Percentiles rank a stretch among this genome's conserved stretches.
phyloP scores from a whole-genome alignment of 2,329 filamentous ascomycete species.

The Pyrenochaeta sp. region DNA sequence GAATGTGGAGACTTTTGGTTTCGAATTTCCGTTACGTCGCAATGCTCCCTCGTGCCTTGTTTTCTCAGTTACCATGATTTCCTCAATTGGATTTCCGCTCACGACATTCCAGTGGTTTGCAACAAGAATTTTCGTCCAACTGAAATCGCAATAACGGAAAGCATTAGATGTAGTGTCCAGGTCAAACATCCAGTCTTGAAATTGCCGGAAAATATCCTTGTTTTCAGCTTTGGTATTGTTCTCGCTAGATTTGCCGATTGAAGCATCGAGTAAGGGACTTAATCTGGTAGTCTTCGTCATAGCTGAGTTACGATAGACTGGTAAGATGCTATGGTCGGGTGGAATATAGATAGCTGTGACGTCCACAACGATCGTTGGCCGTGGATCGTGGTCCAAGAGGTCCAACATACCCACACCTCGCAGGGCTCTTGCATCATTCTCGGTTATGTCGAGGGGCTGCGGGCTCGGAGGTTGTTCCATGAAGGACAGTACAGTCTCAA shows the following conservation, averaged over 20 bases:
- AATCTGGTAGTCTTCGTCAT: constrained; percentile 18
- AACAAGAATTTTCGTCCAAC: constrained; percentile 25
- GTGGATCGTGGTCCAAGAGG: constrained; percentile 29
- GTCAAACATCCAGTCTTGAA: constrained; percentile 25
- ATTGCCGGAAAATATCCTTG: constrained; percentile 8
- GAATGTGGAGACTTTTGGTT: constrained; percentile 11
- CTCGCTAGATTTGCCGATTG: constrained; percentile 7
- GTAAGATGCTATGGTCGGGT: background rate
- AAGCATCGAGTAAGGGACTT: constrained; percentile 11
- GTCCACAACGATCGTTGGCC: constrained; percentile 29
- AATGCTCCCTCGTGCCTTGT: background rate
- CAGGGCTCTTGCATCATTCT: constrained; percentile 12
- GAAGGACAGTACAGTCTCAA: background rate
- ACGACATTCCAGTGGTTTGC: constrained; percentile 32
- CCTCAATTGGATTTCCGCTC: constrained; percentile 10
- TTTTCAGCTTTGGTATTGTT: background rate
- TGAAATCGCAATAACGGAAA: constrained; percentile 11
- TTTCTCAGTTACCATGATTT: background rate
- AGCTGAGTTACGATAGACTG: constrained; percentile 34
- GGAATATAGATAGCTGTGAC: background rate
- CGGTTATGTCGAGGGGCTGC: constrained; percentile 2
- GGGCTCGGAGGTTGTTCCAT: constrained; percentile 5
- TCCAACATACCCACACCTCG: constrained; percentile 26
- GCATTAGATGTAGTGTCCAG: background rate
- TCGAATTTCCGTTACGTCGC: constrained; percentile 4